These are phyloP conservation scores for Candida glucosophila DNA, from an alignment of 1,139 yeast species.

Conservation along the genomic window DNA sequence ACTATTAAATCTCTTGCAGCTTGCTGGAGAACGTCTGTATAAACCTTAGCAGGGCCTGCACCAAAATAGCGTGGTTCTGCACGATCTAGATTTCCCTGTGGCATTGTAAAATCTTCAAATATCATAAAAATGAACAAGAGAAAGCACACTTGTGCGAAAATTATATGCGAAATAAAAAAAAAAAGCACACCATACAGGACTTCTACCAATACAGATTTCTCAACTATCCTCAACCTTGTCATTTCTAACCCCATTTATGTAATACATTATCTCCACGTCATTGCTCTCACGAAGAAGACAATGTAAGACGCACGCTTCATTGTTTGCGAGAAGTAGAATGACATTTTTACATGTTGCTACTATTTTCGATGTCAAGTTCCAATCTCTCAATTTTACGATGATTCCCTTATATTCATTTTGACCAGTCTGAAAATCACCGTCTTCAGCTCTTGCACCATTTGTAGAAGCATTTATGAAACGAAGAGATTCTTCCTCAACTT, in stretches of 20 bases:
- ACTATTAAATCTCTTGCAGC: constrained; percentile 78
- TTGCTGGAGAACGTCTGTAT: constrained; percentile 73
- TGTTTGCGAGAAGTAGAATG: constrained; percentile 39
- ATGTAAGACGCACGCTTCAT: constrained; percentile 47
- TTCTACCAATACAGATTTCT: neutral
- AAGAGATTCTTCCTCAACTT: neutral
- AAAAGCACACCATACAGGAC: neutral
- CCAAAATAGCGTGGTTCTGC: constrained; percentile 83
- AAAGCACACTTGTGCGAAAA: neutral
- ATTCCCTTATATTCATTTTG: constrained; percentile 18
- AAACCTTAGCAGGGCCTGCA: constrained; percentile 94
- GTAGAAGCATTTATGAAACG: neutral
- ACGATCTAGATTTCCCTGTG: constrained; percentile 33
- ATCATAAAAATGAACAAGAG: neutral
- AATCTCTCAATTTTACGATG: constrained; percentile 41
- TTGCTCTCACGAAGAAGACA: constrained; percentile 50
- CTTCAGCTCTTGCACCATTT: neutral
- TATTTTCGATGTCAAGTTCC: constrained; percentile 49
- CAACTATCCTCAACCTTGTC: neutral
- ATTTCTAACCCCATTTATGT: constrained; percentile 29
- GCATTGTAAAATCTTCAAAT: neutral
- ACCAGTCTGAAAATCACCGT: neutral
- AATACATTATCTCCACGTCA: constrained; percentile 48
- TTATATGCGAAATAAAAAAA: constrained; percentile 1
- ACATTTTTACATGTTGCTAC: constrained; percentile 47